Conservation (phyloP, 352 stramenopile genomes). For the Peronospora tabacina region DNA sequence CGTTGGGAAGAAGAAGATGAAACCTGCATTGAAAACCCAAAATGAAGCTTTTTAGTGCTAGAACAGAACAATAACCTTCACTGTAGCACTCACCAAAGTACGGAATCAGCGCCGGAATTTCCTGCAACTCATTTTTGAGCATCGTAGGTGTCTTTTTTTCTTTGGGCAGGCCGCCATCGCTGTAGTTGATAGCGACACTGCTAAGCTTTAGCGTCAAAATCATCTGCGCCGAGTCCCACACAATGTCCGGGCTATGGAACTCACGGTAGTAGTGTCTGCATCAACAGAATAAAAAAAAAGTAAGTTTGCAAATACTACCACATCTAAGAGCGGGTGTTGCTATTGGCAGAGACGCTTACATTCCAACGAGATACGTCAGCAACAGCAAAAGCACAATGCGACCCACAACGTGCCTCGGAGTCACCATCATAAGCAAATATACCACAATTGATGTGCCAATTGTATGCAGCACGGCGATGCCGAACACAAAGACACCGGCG, state of each 20-base stretch:
- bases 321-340: neutral
- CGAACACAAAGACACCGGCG: slow-evolving; percentile 71
- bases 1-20: slow-evolving; percentile 85
- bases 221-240: slow-evolving; percentile 85
- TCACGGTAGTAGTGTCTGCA: slow-evolving; percentile 80
- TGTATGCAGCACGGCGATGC: slow-evolving; percentile 68
- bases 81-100: slow-evolving; percentile 49
- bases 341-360: slow-evolving; percentile 28
- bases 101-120: slow-evolving; percentile 52
- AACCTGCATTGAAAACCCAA: slow-evolving; percentile 32
- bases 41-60: neutral
- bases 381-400: slow-evolving; percentile 54
- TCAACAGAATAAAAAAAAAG: neutral
- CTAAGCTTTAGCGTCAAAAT: slow-evolving; percentile 80
- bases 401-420: slow-evolving; percentile 58
- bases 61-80: neutral
- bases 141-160: slow-evolving; percentile 71
- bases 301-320: slow-evolving; percentile 2
- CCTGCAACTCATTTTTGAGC: slow-evolving; percentile 63
- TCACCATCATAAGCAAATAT: slow-evolving; percentile 61
- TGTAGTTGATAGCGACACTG: slow-evolving; percentile 77
- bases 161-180: slow-evolving; percentile 53
- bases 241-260: slow-evolving; percentile 67
- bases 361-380: slow-evolving; percentile 58
- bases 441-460: slow-evolving; percentile 48